These are phyloP conservation scores for Pythium diclinum DNA, from an alignment of 352 stramenopile genomes.

Conservation along the genomic window DNA sequence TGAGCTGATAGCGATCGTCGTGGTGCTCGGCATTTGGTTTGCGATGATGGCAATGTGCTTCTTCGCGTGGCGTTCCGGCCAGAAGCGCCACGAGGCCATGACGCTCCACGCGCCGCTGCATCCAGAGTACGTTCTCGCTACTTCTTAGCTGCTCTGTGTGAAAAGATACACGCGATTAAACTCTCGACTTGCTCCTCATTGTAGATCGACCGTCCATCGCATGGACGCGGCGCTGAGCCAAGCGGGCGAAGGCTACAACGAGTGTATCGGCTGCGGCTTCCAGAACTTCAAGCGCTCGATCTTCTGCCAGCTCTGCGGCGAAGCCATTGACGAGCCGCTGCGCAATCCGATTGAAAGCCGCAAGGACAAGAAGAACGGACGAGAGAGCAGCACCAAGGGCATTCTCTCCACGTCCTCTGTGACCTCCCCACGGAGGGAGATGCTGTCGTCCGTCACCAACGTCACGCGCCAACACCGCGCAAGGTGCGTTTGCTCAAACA, in stretches of 20 bases:
- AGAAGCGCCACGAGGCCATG: conserved; percentile 16
- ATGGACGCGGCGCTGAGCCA: conserved; percentile 38
- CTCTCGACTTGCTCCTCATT: background rate
- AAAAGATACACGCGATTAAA: background rate
- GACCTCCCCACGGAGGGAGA: conserved; percentile 18
- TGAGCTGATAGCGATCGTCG: conserved; percentile 15
- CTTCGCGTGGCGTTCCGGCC: conserved; percentile 11
- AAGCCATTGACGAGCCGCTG: conserved; percentile 19
- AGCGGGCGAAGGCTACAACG: conserved; percentile 39
- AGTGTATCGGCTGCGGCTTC: conserved; percentile 31
- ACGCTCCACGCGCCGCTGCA: conserved; percentile 26
- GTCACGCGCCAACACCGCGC: conserved; percentile 11
- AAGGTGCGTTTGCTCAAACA: background rate
- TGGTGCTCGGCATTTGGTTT: conserved; percentile 20
- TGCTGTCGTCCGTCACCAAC: conserved; percentile 17
- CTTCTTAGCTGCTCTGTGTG: background rate
- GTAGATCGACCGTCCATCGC: conserved; percentile 28
- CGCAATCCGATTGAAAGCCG: conserved; percentile 18
- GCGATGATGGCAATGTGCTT: conserved; percentile 16
- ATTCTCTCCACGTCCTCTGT: conserved; percentile 4
- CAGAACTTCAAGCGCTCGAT: conserved; percentile 30
- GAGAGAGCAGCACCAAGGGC: conserved; percentile 10
- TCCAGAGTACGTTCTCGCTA: conserved; percentile 18
- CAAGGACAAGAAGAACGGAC: conserved; percentile 18
- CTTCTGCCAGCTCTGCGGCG: conserved; percentile 27